Evolutionary conservation across 2,329 filamentous ascomycete genomes (phyloP).

Genomic region (Sporothrix sp.): DNA sequence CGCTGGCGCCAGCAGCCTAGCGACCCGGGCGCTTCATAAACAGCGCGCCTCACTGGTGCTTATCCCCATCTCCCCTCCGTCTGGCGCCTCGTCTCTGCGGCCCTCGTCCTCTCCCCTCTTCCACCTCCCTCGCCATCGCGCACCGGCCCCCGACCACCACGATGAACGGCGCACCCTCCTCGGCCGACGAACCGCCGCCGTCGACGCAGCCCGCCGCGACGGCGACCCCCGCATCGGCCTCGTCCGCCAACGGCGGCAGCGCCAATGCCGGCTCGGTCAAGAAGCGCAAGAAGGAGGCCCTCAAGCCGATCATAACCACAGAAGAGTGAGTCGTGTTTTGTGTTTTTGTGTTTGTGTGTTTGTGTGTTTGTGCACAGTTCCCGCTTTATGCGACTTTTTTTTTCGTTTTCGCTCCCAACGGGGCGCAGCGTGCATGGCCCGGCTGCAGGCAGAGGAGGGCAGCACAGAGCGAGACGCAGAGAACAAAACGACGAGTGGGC

Average conservation of each 20-base stretch:
- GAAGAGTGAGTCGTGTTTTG: conserved; percentile 36
- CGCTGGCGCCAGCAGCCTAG: too few species aligned
- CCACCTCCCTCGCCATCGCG: not conserved
- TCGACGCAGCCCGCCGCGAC: conserved; percentile 4
- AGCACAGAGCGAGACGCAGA: too few species aligned
- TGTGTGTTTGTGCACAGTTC: too few species aligned
- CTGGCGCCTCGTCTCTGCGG: not conserved
- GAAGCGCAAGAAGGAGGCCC: conserved; percentile 65
- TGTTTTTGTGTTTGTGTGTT: conserved; percentile 24
- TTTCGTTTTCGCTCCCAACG: too few species aligned
- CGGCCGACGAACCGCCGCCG: conserved; percentile 8
- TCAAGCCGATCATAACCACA: conserved; percentile 69
- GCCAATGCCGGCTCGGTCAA: conserved; percentile 30
- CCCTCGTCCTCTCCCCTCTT: not conserved
- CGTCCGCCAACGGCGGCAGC: conserved; percentile 2
- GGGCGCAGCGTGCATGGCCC: too few species aligned
- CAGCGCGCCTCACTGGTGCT: conserved; percentile 7
- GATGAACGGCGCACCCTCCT: conserved; percentile 17
- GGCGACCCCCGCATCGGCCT: conserved; percentile 5
- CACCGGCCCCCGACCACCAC: conserved; percentile 5
- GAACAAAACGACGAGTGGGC: too few species aligned
- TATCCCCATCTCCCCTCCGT: conserved; percentile 7
- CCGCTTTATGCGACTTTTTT: too few species aligned
- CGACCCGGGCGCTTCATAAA: conserved; percentile 5
- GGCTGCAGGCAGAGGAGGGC: too few species aligned